These are phyloP conservation scores for Monosporascus sp. DNA, from an alignment of 2,329 filamentous ascomycete genomes.

Conservation along the genomic window DNA sequence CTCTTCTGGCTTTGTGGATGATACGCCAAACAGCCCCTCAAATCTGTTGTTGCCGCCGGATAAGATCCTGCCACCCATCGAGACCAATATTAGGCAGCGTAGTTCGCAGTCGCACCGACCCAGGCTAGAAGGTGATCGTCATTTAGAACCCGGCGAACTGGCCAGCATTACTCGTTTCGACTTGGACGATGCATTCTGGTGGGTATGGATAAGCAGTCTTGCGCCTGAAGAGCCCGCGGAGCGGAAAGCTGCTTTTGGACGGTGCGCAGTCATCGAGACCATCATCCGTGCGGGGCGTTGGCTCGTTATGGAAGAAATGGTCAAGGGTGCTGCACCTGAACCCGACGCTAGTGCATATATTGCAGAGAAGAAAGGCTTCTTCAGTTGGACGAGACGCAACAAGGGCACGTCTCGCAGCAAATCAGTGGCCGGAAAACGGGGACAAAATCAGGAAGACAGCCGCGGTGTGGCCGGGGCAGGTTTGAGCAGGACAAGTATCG, in stretches of 20 bases:
- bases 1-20: constrained; percentile 84
- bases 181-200: constrained; percentile 96
- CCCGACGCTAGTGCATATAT: constrained; percentile 83
- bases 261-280: constrained; percentile 90
- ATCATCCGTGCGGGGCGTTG: constrained; percentile 74
- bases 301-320: constrained; percentile 94
- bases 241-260: constrained; percentile 87
- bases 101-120: constrained; percentile 83
- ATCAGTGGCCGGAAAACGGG: constrained; percentile 60
- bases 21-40: constrained; percentile 54
- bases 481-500: constrained; percentile 76
- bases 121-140: constrained; percentile 59
- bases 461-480: constrained; percentile 31
- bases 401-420: constrained; percentile 61
- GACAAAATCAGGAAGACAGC: constrained; percentile 39
- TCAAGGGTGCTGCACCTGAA: constrained; percentile 85
- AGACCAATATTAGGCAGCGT: constrained; percentile 63
- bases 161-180: constrained; percentile 84
- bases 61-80: constrained; percentile 82
- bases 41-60: constrained; percentile 83
- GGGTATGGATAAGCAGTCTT: constrained; percentile 98
- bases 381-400: constrained; percentile 74
- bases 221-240: constrained; percentile 80
- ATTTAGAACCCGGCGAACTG: constrained; percentile 84
- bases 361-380: constrained; percentile 91